These are phyloP conservation scores for Tuber brumale DNA, from an alignment of 495 filamentous ascomycete species.

Conservation along the genomic window DNA sequence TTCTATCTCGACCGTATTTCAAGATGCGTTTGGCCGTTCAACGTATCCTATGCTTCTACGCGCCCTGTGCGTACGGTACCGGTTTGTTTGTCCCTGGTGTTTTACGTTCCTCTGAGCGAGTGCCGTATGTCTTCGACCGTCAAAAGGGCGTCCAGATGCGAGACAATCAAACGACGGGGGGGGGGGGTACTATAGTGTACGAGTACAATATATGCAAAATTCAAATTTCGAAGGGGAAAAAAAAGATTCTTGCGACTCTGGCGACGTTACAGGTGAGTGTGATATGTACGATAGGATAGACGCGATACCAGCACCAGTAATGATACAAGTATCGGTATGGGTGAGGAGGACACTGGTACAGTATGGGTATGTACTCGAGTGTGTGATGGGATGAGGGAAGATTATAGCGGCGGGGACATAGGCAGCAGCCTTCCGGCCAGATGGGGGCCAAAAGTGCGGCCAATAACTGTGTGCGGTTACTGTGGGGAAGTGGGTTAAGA, in stretches of 20 bases:
- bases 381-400: background rate
- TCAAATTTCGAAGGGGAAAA: background rate
- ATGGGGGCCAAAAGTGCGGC: background rate
- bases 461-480: background rate
- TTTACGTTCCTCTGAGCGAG: background rate
- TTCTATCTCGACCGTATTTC: background rate
- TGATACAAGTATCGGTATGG: background rate
- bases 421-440: background rate
- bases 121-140: background rate
- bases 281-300: background rate
- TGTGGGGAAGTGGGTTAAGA: background rate
- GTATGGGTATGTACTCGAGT: too few relatives aligned
- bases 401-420: background rate
- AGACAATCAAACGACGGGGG: slow-evolving; percentile 28
- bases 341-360: background rate
- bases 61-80: background rate
- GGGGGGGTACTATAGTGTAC: background rate
- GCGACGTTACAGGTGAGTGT: background rate
- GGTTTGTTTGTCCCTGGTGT: background rate
- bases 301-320: background rate
- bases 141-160: slow-evolving; percentile 19
- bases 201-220: background rate
- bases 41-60: background rate
- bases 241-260: background rate
- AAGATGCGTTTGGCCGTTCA: background rate